Percentiles rank a stretch among this genome's conserved stretches.
phyloP scores from a whole-genome alignment of 202 grass and related monocot species.

The Panicum virgatum region DNA sequence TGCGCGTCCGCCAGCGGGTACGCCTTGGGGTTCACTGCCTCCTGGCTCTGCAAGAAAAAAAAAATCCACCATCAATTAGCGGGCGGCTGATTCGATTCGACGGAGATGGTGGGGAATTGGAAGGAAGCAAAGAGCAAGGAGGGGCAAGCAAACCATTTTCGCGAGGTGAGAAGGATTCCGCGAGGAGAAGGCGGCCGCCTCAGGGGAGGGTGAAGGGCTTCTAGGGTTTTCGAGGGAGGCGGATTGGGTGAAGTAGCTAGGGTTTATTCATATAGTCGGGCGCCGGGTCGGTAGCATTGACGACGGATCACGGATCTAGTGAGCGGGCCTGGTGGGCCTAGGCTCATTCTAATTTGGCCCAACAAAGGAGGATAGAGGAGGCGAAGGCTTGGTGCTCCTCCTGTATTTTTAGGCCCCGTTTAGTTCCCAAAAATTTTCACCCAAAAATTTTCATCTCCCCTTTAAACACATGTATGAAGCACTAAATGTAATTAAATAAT shows the following conservation, averaged over 20 bases:
- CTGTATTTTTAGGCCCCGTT: too few species aligned
- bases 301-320: not conserved
- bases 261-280: constrained; percentile 27
- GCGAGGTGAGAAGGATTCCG: not conserved
- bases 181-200: not conserved
- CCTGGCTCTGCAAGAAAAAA: constrained; percentile 54
- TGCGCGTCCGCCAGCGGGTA: constrained; percentile 89
- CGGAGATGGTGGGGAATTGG: not conserved
- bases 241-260: not conserved
- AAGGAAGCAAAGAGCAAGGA: not conserved
- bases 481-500: too few species aligned
- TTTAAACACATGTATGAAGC: too few species aligned
- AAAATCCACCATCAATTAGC: not conserved
- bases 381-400: too few species aligned
- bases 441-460: too few species aligned
- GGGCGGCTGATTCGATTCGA: not conserved
- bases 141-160: constrained; percentile 30
- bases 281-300: too few species aligned
- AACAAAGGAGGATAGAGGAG: too few species aligned
- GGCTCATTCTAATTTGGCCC: not conserved
- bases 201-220: not conserved
- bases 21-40: constrained; percentile 89
- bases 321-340: not conserved
- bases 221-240: constrained; percentile 21
- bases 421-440: too few species aligned